Conservation (phyloP, 306 rosid genomes). For the Myrica gale region DNA sequence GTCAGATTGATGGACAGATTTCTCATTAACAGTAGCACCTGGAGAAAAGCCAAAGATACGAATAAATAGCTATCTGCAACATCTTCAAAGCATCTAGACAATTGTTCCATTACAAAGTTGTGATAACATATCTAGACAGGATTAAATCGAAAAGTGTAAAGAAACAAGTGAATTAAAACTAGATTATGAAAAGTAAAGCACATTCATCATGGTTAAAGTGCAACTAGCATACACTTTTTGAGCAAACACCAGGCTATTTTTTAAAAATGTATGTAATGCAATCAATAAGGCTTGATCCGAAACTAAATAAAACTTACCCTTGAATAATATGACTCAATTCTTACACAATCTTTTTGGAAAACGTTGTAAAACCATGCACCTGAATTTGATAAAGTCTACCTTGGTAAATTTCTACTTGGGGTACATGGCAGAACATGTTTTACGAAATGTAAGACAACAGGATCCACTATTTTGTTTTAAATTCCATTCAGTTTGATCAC, state of each 20-base stretch:
- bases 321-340: not conserved
- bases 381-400: not conserved
- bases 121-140: too few species aligned
- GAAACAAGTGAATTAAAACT: not conserved
- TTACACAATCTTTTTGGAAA: not conserved
- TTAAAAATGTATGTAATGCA: not conserved
- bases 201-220: not conserved
- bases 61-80: not conserved
- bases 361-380: not conserved
- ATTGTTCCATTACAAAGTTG: not conserved
- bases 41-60: constrained; percentile 20
- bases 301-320: not conserved
- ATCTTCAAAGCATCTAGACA: constrained; percentile 3
- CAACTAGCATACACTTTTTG: not conserved
- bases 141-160: not conserved
- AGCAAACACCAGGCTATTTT: not conserved
- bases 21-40: constrained; percentile 95
- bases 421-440: too few species aligned
- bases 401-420: too few species aligned
- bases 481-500: too few species aligned
- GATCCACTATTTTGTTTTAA: not conserved
- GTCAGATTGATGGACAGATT: constrained; percentile 81
- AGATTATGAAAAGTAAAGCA: not conserved
- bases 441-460: not conserved
- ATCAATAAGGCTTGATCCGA: not conserved